Evolutionary conservation across 2,329 filamentous ascomycete genomes (phyloP).

Genomic region (Scedosporium dehoogii): DNA sequence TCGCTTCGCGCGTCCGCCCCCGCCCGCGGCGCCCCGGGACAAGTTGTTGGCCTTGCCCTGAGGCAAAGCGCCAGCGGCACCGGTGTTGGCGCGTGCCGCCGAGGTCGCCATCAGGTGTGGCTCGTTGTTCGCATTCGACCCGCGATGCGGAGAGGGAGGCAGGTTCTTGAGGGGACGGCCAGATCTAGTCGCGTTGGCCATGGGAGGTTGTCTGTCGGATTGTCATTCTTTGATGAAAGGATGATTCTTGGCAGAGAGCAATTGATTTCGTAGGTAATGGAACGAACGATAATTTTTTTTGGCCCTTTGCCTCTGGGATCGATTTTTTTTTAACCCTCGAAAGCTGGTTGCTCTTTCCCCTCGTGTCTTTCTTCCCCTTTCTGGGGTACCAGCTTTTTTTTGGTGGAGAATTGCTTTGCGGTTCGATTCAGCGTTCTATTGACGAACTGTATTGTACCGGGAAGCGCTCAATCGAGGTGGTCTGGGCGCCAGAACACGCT

Average conservation of each 20-base stretch:
- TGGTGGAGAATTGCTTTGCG: background rate
- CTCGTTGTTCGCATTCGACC: conserved; percentile 16
- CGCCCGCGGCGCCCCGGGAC: conserved; percentile 19
- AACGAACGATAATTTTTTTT: background rate
- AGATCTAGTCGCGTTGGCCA: conserved; percentile 44
- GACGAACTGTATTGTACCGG: too few relatives aligned
- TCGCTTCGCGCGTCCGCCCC: conserved; percentile 35
- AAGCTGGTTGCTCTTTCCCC: background rate
- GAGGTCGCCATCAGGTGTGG: conserved; percentile 17
- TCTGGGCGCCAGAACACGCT: background rate
- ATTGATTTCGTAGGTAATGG: background rate
- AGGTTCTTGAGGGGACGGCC: conserved; percentile 38
- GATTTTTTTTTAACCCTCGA: background rate
- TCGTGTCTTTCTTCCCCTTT: background rate
- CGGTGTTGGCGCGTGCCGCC: conserved; percentile 16
- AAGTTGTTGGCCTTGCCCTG: conserved; percentile 20
- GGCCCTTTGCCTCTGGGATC: background rate
- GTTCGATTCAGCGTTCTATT: background rate
- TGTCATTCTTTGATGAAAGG: too few relatives aligned
- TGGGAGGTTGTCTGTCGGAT: conserved; percentile 20
- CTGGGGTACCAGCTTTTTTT: background rate
- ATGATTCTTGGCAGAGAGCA: background rate
- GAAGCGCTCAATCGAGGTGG: background rate
- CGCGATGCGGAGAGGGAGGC: conserved; percentile 18
- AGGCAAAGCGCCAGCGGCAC: conserved; percentile 14